A percentile compares a stretch with the other conserved stretches of the same genome.
Conservation (phyloP, 2,329 filamentous ascomycete genomes). For the Chrysoporthe deuterocubensis region DNA sequence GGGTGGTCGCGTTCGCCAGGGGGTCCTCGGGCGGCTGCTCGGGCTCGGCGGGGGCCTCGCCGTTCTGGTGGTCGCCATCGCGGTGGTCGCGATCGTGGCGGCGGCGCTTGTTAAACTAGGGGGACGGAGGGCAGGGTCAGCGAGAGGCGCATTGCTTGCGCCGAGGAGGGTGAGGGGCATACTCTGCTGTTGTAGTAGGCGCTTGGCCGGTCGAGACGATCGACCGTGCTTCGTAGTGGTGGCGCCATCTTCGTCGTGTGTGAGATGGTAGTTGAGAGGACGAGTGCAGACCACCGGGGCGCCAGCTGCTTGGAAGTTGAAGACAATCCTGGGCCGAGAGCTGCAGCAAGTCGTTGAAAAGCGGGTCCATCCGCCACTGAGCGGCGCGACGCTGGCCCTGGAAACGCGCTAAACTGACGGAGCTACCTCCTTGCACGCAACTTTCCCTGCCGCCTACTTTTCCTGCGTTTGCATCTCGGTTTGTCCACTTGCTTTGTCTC, state of each 20-base stretch:
- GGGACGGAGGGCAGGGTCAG: slow-evolving; percentile 14
- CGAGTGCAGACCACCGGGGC: not conserved
- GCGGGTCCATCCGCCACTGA: slow-evolving; percentile 14
- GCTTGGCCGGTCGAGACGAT: slow-evolving; percentile 90
- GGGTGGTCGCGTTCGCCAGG: slow-evolving; percentile 84
- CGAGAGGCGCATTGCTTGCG: slow-evolving; percentile 27
- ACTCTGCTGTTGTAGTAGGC: slow-evolving; percentile 90
- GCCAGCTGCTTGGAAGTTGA: slow-evolving; percentile 9
- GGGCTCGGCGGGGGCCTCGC: slow-evolving; percentile 43
- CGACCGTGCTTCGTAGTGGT: slow-evolving; percentile 72
- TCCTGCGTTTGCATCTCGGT: slow-evolving; percentile 14
- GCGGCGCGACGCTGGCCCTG: slow-evolving; percentile 16
- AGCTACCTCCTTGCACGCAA: slow-evolving; percentile 13
- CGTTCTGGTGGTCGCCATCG: slow-evolving; percentile 62
- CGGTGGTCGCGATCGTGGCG: slow-evolving; percentile 64
- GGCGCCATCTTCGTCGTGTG: slow-evolving; percentile 46
- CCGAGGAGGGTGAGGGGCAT: slow-evolving; percentile 38
- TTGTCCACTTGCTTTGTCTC: slow-evolving; percentile 6
- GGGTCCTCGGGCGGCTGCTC: slow-evolving; percentile 73
- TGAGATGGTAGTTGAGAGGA: slow-evolving; percentile 14
- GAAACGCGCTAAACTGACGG: slow-evolving; percentile 29
- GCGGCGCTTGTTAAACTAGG: slow-evolving; percentile 66
- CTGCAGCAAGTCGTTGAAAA: slow-evolving; percentile 7
- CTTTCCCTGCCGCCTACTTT: slow-evolving; percentile 19
- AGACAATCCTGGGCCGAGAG: slow-evolving; percentile 17